A percentile compares a stretch with the other conserved stretches of the same genome.
Conservation (phyloP, 164 flowering plant genomes). For the Platanus orientalis region DNA sequence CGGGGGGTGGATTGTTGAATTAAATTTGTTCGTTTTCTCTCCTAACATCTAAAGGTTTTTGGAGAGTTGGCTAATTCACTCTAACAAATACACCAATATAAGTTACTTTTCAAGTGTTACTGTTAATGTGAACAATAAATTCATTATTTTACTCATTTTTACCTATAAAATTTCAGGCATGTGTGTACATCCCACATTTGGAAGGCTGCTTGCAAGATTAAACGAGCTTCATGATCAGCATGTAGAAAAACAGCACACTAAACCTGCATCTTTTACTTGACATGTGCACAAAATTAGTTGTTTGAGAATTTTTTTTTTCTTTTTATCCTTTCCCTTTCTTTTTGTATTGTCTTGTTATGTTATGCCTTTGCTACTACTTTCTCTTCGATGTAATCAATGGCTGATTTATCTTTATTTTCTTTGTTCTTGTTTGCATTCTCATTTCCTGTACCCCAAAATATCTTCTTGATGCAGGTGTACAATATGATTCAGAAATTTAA, state of each 20-base stretch:
- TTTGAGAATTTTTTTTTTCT: background rate
- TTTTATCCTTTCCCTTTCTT: background rate
- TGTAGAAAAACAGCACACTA: background rate
- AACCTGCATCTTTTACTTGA: background rate
- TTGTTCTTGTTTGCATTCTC: background rate
- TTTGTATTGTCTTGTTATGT: background rate
- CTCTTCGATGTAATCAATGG: background rate
- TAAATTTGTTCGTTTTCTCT: too few relatives aligned
- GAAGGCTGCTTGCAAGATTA: too few relatives aligned
- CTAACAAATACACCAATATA: too few relatives aligned
- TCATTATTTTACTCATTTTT: too few relatives aligned
- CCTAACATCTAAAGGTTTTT: too few relatives aligned
- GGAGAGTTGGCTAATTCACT: too few relatives aligned
- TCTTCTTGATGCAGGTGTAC: constrained; percentile 47
- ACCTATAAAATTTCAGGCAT: too few relatives aligned
- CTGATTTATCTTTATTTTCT: background rate
- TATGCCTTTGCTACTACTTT: background rate
- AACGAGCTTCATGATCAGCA: too few relatives aligned
- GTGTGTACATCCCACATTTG: too few relatives aligned
- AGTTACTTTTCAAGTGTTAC: too few relatives aligned
- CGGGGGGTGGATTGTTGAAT: too few relatives aligned
- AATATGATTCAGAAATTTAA: constrained; percentile 61
- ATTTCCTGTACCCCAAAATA: constrained; percentile 2
- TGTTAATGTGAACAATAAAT: too few relatives aligned
- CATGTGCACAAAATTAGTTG: background rate